A percentile compares a stretch with the other conserved stretches of the same genome.
Evolutionary conservation across 768 basidiomycete species (phyloP).

Genomic region (Fistulinella prunicolor): DNA sequence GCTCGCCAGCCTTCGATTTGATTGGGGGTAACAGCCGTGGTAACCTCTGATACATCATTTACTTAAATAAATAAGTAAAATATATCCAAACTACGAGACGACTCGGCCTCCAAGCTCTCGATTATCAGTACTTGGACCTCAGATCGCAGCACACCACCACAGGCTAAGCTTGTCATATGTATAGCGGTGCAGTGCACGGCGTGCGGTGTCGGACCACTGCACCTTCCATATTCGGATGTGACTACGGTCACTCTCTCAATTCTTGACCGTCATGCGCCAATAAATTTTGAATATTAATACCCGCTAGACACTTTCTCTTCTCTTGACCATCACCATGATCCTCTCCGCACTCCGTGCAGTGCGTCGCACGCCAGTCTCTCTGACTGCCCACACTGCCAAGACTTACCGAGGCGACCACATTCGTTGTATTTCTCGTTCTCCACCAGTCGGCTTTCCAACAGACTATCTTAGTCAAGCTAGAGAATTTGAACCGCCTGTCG

Average conservation of each 20-base stretch:
- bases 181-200: too few species aligned
- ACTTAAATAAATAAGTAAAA: too few species aligned
- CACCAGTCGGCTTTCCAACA: neutral
- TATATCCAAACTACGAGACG: too few species aligned
- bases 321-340: slow-evolving; percentile 7
- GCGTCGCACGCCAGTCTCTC: slow-evolving; percentile 3
- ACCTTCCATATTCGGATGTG: slow-evolving; percentile 8
- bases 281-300: neutral
- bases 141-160: too few species aligned
- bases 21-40: neutral
- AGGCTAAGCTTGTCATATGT: too few species aligned
- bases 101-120: too few species aligned
- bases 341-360: slow-evolving; percentile 1
- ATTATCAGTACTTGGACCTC: too few species aligned
- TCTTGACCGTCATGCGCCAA: neutral
- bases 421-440: slow-evolving; percentile 19
- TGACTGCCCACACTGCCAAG: neutral
- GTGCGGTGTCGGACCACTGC: neutral
- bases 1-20: neutral
- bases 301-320: neutral
- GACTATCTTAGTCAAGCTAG: slow-evolving; percentile 3
- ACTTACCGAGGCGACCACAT: neutral
- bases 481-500: slow-evolving; percentile 6
- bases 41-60: too few species aligned
- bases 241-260: neutral